Evolutionary conservation across 805 yeast species (phyloP).

Genomic region (Brettanomyces nanus): DNA sequence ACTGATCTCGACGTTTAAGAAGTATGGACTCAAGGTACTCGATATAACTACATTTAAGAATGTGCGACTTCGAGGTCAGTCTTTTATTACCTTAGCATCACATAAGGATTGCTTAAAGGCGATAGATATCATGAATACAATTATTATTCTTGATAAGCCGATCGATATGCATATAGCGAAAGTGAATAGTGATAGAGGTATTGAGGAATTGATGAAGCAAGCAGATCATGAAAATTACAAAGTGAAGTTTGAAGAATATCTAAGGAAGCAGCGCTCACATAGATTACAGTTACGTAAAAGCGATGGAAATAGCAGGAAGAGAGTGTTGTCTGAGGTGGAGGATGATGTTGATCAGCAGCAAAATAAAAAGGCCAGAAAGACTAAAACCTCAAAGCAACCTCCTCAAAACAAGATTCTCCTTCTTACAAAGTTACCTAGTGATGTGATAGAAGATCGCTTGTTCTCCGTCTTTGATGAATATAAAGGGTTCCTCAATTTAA

Average conservation of each 20-base stretch:
- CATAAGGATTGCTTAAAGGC: conserved; percentile 38
- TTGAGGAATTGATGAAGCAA: conserved; percentile 4
- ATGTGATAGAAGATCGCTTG: conserved; percentile 33
- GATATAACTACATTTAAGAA: conserved; percentile 51
- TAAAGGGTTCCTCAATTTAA: conserved; percentile 58
- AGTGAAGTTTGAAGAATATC: conserved; percentile 15
- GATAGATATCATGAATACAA: conserved; percentile 32
- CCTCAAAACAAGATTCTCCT: conserved; percentile 66
- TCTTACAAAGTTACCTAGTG: conserved; percentile 53
- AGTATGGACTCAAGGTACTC: conserved; percentile 35
- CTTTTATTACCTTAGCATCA: conserved; percentile 54
- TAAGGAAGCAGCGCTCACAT: conserved; percentile 12
- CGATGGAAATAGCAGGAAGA: conserved; percentile 12
- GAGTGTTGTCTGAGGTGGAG: too few relatives aligned
- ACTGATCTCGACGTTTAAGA: conserved; percentile 36
- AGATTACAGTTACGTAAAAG: conserved; percentile 11
- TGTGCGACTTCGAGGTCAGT: conserved; percentile 72
- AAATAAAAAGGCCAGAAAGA: conserved; percentile 8
- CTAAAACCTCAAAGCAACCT: conserved; percentile 3
- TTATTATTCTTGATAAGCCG: conserved; percentile 37
- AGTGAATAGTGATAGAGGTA: conserved; percentile 34
- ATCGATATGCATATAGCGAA: conserved; percentile 38
- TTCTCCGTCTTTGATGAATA: conserved; percentile 36
- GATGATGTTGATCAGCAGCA: conserved; percentile 13
- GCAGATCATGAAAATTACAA: conserved; percentile 5